Base-by-base conservation (phyloP, 257 asterid species). In the Scutellaria barbata region DNA sequence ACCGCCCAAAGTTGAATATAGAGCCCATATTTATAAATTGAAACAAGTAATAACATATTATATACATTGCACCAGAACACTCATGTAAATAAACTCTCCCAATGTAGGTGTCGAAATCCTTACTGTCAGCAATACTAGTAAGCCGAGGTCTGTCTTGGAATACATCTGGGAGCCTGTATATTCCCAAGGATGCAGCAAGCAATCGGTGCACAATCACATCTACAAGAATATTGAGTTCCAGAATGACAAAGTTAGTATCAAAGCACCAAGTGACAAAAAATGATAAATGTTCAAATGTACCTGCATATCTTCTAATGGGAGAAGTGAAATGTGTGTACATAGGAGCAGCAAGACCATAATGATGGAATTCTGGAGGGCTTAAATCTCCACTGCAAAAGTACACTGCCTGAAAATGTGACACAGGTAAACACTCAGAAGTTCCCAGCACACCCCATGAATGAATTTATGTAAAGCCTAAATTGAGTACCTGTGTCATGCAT, bases 231-330 rank as follows among this genome's bases (percentile, higher is more conserved):
- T 48, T 17, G 59, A 74, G 74, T 42, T 77, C 54, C 77, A 66
- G 43, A 48, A 74, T 55, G 53, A 48, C 50, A 46, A 58, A 58
- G 68, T 57, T 63, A 41, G 52, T 71, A 58, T 67, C 37, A 51
- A 66, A 63, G 71, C 63, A 70, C 48, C 76, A 74, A 13, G 68
- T 57, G 61, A 77, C 12, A 37, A 75, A 58, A 61, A 59, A n/a
- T 67, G 74, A 54, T n/a, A 60, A 5, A 25, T 45, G 37, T 72
- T 63, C 51, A 12, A 46, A 52, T 13, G 60, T 79, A 89, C 99
- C 99, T 40, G 99, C 99, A 76, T 92, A 95, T 92, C 99, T 86
- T 81, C 99, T 85, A 41, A 95, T 92, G 50, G 99, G 99, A 73
- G 99, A 95, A 76, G 99, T 95, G 85, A 95, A 95, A 85, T 95